Percentiles rank a stretch among this genome's conserved stretches.
These are phyloP conservation scores for Oemleria cerasiformis DNA, from an alignment of 306 rosid genomes.

Conservation along the genomic window DNA sequence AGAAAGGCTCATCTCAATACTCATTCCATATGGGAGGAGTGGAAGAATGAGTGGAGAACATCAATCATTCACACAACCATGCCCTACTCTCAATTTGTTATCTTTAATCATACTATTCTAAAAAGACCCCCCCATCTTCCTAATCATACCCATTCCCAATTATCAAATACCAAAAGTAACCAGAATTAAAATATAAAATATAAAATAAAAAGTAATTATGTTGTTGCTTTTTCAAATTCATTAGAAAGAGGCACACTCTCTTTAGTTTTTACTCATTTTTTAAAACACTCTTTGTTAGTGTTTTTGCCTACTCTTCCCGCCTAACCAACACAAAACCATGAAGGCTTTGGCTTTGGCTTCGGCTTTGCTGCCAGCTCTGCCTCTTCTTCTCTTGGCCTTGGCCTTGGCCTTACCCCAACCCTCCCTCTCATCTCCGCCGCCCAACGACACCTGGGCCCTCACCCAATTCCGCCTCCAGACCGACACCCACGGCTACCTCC, in stretches of 20 bases:
- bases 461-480: slow-evolving; percentile 54
- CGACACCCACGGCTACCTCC: slow-evolving; percentile 79
- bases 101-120: slow-evolving; percentile 52
- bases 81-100: slow-evolving; percentile 10
- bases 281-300: neutral
- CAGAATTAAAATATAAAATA: neutral
- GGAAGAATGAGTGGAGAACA: slow-evolving; percentile 47
- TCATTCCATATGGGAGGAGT: slow-evolving; percentile 38
- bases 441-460: slow-evolving; percentile 66
- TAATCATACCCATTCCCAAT: slow-evolving; percentile 26
- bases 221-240: neutral
- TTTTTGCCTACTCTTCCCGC: slow-evolving; percentile 32
- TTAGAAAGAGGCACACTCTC: neutral
- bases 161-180: neutral
- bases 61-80: slow-evolving; percentile 66
- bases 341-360: slow-evolving; percentile 28
- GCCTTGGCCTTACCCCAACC: slow-evolving; percentile 17
- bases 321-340: slow-evolving; percentile 17
- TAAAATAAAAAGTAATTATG: neutral
- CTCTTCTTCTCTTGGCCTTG: slow-evolving; percentile 21
- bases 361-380: neutral
- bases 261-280: neutral
- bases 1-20: slow-evolving; percentile 12
- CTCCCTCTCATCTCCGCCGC: slow-evolving; percentile 17
- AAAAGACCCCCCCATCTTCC: slow-evolving; percentile 15